These are phyloP conservation scores for Neopestalotiopsis sp. DNA, from an alignment of 2,329 filamentous ascomycete genomes.

Conservation along the genomic window DNA sequence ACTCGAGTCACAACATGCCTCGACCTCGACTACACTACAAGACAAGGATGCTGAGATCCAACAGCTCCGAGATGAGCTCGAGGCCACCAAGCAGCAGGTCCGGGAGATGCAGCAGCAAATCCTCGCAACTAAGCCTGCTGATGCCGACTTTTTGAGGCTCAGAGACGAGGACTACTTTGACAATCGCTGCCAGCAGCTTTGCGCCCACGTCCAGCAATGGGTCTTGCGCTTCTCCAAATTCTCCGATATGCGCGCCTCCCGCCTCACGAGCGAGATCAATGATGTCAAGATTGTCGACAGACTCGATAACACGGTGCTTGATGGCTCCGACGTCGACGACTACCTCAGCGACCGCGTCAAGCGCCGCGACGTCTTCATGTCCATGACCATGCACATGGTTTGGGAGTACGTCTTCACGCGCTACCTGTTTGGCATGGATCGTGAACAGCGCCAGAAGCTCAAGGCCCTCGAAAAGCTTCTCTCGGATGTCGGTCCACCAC, in stretches of 20 bases:
- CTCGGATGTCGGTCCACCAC: slow-evolving; percentile 81
- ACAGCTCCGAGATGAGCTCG: slow-evolving; percentile 77
- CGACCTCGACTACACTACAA: slow-evolving; percentile 69
- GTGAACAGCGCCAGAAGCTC: slow-evolving; percentile 96
- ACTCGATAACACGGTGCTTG: slow-evolving; percentile 91
- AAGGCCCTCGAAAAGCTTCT: slow-evolving; percentile 94
- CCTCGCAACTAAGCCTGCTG: slow-evolving; percentile 62
- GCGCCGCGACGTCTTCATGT: slow-evolving; percentile 96
- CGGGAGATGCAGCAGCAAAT: slow-evolving; percentile 64
- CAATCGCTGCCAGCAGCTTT: slow-evolving; percentile 89
- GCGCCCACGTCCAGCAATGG: slow-evolving; percentile 96
- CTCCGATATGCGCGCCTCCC: slow-evolving; percentile 89
- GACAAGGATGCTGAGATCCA: slow-evolving; percentile 87
- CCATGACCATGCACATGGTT: slow-evolving; percentile 98
- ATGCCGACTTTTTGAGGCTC: slow-evolving; percentile 76
- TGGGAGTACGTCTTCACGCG: slow-evolving; percentile 99
- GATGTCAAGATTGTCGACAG: slow-evolving; percentile 94
- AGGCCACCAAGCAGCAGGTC: slow-evolving; percentile 70
- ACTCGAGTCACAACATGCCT: slow-evolving; percentile 71
- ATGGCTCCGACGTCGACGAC: slow-evolving; percentile 89
- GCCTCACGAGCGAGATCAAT: slow-evolving; percentile 80
- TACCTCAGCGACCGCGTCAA: slow-evolving; percentile 88
- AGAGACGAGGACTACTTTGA: slow-evolving; percentile 96
- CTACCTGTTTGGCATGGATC: slow-evolving; percentile 98
- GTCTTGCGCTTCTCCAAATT: slow-evolving; percentile 97